phyloP scores from a whole-genome alignment of 1,284 basidiomycete species.

The Wallemia hederae region DNA sequence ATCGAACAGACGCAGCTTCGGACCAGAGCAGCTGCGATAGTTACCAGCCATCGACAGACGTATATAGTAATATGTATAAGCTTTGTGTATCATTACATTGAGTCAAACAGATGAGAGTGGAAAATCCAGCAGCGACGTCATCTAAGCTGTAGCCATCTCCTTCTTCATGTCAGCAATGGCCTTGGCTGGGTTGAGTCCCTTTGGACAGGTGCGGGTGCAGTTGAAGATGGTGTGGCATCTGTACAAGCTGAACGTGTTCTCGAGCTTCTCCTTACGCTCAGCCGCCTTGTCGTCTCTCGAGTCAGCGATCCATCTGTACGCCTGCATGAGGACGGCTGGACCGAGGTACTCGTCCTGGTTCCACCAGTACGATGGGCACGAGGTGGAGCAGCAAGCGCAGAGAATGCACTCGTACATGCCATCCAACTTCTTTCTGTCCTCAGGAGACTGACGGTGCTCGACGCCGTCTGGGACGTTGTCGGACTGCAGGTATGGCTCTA shows the following conservation, averaged over 20 bases:
- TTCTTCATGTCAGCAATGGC: conserved; percentile 5
- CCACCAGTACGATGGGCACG: conserved; percentile 95
- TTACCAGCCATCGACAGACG: too few species aligned
- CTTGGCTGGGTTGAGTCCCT: conserved; percentile 16
- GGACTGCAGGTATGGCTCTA: conserved; percentile 80
- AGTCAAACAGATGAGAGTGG: not conserved
- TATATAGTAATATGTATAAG: too few species aligned
- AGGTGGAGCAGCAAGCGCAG: conserved; percentile 85
- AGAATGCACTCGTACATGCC: conserved; percentile 91
- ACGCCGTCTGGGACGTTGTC: conserved; percentile 44
- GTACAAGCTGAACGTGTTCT: conserved; percentile 85
- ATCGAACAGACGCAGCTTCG: not conserved
- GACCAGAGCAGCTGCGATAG: not conserved
- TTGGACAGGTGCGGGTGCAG: conserved; percentile 19
- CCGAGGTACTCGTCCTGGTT: conserved; percentile 97
- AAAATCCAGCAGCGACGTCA: not conserved
- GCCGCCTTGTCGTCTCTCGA: conserved; percentile 57
- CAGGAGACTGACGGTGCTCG: conserved; percentile 64
- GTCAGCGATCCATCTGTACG: conserved; percentile 93
- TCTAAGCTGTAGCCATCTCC: not conserved
- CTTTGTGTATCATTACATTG: not conserved
- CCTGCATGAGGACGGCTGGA: conserved; percentile 82
- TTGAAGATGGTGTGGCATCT: conserved; percentile 91
- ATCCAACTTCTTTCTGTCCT: conserved; percentile 83
- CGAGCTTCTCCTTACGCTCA: conserved; percentile 64